Conservation (phyloP, 1,284 basidiomycete species). For the Tylopilus microsporus region DNA sequence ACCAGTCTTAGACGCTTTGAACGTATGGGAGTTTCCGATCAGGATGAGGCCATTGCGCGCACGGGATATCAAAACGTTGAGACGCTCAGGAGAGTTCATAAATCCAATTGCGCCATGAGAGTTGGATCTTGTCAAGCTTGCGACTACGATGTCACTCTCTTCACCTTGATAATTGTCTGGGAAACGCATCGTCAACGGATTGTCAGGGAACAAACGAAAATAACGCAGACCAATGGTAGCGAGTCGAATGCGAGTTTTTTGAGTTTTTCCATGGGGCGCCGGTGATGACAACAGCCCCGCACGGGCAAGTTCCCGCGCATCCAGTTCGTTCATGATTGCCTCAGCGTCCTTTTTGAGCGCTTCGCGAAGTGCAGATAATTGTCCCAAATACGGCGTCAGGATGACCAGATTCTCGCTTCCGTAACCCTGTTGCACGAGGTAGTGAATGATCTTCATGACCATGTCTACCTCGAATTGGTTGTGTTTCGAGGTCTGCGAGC, state of each 20-base stretch:
- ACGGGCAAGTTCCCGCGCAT: conserved; percentile 32
- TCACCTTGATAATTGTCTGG: conserved; percentile 66
- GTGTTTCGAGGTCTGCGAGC: conserved; percentile 51
- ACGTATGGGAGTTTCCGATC: conserved; percentile 59
- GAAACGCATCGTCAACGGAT: background rate
- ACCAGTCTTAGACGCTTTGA: conserved; percentile 47
- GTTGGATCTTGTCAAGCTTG: conserved; percentile 59
- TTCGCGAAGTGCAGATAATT: conserved; percentile 46
- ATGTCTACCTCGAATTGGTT: conserved; percentile 56
- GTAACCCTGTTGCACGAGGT: conserved; percentile 63
- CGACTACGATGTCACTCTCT: conserved; percentile 61
- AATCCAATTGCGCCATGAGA: conserved; percentile 54
- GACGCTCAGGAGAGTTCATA: conserved; percentile 59
- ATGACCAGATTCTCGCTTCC: conserved; percentile 55
- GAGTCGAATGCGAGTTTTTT: conserved; percentile 38
- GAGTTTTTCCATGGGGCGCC: conserved; percentile 39
- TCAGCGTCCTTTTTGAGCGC: conserved; percentile 47
- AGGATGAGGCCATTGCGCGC: conserved; percentile 60
- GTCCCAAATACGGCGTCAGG: conserved; percentile 64
- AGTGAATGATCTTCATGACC: conserved; percentile 60
- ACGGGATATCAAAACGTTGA: conserved; percentile 63
- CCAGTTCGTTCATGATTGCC: conserved; percentile 58
- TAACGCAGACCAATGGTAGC: conserved; percentile 52
- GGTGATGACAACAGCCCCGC: conserved; percentile 19
- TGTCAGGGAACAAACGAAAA: background rate